Base-by-base conservation (phyloP, 2,329 filamentous ascomycete species). In the Colletotrichum sp. region DNA sequence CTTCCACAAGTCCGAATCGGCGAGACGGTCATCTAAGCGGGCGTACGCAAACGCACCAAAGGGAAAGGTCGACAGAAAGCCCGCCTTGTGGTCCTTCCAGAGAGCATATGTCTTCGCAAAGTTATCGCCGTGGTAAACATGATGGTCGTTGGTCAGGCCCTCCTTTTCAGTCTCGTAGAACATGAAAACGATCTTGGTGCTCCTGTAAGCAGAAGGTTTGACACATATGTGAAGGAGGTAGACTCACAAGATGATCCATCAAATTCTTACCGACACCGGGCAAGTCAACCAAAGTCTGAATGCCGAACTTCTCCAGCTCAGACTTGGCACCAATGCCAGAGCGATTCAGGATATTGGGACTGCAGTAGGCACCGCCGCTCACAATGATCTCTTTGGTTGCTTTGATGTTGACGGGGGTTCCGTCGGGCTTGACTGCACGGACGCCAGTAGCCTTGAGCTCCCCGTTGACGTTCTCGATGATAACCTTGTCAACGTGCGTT, bases 11-110 rank as follows among this genome's bases (percentile, higher is more conserved):
- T 87, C 84, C 1, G 89, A 88, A 78, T 91, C 85, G 61, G 86
- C 83, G 1, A 93, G 86, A 8, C 91, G 89, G 10, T 92, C 87
- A 74, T 93, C 91, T 0, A 93, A 85, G n/a, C 92, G 88, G 8
- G 91, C 89, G 78, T 88, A 94, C 13, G 88, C 91, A 68, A 93
- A 93, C 13, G 87, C 86, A 55, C 92, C 92, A 68, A 93, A 93
- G 12, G 92, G 92, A 78, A 93, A 93, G 0, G 87, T 89, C 2
- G 92, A 90, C 1, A 93, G 83, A 38, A 91, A 86, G 1, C 92
- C 92, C 3, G 86, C 85, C 79, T 92, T 92, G 67, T 90, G 87
- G 34, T 91, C 87, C 80, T 91, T 88, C 88, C 90, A 93, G 64
- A 90, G 85, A 15, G 86, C 82, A 78, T 90, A 90, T 0, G 89